Conservation (phyloP, 257 asterid species). For the Handroanthus guayacan region DNA sequence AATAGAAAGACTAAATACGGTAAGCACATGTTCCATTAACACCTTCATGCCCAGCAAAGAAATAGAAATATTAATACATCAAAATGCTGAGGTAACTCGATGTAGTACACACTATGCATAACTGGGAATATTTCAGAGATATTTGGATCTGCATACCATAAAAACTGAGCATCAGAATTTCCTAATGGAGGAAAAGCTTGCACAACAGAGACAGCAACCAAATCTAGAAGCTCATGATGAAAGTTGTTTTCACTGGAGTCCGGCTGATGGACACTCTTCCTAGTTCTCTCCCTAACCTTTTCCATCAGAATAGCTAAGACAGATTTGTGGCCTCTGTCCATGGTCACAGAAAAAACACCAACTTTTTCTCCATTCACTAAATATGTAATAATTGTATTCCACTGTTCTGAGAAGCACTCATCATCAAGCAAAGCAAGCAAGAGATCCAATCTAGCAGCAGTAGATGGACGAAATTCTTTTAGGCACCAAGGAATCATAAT, state of each 20-base stretch:
- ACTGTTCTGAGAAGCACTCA: conserved; percentile 75
- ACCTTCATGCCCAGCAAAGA: conserved; percentile 9
- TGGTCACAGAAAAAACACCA: conserved; percentile 40
- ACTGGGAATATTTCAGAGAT: conserved; percentile 24
- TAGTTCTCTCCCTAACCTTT: conserved; percentile 71
- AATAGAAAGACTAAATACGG: conserved; percentile 34
- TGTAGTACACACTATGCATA: conserved; percentile 12
- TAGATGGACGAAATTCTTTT: conserved; percentile 50
- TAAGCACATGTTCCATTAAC: conserved; percentile 12
- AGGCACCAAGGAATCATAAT: conserved; percentile 86
- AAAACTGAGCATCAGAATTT: conserved; percentile 57
- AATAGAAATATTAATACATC: conserved; percentile 19
- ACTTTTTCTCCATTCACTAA: conserved; percentile 51
- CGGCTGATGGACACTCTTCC: conserved; percentile 44
- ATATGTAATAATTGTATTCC: conserved; percentile 71
- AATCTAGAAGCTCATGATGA: conserved; percentile 82
- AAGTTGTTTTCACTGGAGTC: conserved; percentile 49
- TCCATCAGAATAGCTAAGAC: conserved; percentile 76
- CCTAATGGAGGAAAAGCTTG: conserved; percentile 63
- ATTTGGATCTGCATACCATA: conserved; percentile 63
- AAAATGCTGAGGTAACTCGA: conserved; percentile 29
- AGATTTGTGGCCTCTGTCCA: conserved; percentile 47
- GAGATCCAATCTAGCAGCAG: conserved; percentile 71
- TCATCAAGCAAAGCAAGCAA: conserved; percentile 88
- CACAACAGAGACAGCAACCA: conserved; percentile 62